Conservation (phyloP, 1,284 basidiomycete genomes). For the Leccinum pachyderme region DNA sequence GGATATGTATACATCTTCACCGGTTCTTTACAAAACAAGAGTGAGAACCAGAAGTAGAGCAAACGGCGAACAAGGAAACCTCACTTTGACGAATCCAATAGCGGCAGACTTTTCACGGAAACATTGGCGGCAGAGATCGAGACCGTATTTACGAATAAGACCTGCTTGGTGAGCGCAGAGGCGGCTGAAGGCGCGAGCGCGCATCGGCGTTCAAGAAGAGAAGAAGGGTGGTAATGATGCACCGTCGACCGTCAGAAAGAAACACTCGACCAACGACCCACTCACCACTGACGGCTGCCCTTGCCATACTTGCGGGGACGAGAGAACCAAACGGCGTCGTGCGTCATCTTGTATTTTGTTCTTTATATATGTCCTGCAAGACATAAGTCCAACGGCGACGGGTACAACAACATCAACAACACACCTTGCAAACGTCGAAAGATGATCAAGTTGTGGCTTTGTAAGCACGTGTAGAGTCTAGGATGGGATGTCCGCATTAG, state of each 20-base stretch:
- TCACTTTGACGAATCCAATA: conserved; percentile 93
- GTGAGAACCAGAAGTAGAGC: background rate
- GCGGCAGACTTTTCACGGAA: conserved; percentile 94
- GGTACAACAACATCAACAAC: no score
- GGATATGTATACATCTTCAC: conserved; percentile 9
- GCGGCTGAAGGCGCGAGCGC: conserved; percentile 54
- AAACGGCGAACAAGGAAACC: conserved; percentile 16
- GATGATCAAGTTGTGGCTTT: background rate
- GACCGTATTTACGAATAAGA: conserved; percentile 93
- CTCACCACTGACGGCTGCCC: conserved; percentile 88
- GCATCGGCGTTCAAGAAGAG: background rate
- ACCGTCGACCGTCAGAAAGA: background rate
- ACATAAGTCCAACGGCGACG: background rate
- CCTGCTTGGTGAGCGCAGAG: conserved; percentile 95
- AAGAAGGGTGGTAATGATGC: background rate
- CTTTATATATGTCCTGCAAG: background rate
- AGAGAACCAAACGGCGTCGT: conserved; percentile 91
- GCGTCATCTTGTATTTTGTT: conserved; percentile 50
- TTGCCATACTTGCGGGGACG: conserved; percentile 94
- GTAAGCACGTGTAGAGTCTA: background rate
- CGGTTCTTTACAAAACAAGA: conserved; percentile 12
- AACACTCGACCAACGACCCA: background rate
- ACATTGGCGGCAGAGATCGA: conserved; percentile 97
- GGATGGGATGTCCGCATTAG: background rate
- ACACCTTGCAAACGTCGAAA: conserved; percentile 15